These are phyloP conservation scores for Cladophialophora exuberans DNA, from an alignment of 2,329 filamentous ascomycete genomes.

Conservation along the genomic window DNA sequence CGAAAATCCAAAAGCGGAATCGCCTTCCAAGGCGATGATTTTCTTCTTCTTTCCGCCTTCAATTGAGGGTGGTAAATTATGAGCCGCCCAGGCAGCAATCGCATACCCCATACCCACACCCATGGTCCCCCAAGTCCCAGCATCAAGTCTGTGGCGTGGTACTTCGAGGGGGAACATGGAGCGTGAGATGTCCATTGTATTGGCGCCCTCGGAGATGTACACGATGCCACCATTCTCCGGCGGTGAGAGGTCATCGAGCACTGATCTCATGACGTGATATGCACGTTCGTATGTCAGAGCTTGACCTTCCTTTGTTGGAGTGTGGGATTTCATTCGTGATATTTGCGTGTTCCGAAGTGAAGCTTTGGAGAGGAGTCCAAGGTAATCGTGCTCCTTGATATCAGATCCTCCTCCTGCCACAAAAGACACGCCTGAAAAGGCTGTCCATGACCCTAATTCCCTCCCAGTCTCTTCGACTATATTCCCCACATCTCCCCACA, in stretches of 20 bases:
- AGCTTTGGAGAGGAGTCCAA: slow-evolving; percentile 34
- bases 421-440: too few relatives aligned
- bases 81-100: slow-evolving; percentile 60
- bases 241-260: slow-evolving; percentile 51
- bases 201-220: slow-evolving; percentile 62
- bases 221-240: slow-evolving; percentile 53
- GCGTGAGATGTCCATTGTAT: slow-evolving; percentile 65
- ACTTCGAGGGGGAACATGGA: slow-evolving; percentile 58
- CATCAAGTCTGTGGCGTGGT: slow-evolving; percentile 60
- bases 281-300: slow-evolving; percentile 56
- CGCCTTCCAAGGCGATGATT: slow-evolving; percentile 60
- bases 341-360: slow-evolving; percentile 50
- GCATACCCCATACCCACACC: slow-evolving; percentile 61
- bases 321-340: slow-evolving; percentile 44
- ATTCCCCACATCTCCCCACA: slow-evolving; percentile 56
- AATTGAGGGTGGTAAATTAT: slow-evolving; percentile 54
- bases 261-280: slow-evolving; percentile 57
- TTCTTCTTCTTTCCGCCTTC: slow-evolving; percentile 54
- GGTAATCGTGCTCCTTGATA: too few relatives aligned
- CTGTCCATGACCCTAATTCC: too few relatives aligned
- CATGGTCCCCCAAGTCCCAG: slow-evolving; percentile 64
- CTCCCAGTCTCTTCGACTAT: slow-evolving; percentile 55
- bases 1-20: slow-evolving; percentile 60
- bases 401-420: too few relatives aligned
- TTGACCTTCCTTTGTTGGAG: slow-evolving; percentile 36